Percentiles rank a stretch among this genome's conserved stretches.
phyloP scores from a whole-genome alignment of 2,329 filamentous ascomycete genomes.

The Zymoseptoria pseudotritici region DNA sequence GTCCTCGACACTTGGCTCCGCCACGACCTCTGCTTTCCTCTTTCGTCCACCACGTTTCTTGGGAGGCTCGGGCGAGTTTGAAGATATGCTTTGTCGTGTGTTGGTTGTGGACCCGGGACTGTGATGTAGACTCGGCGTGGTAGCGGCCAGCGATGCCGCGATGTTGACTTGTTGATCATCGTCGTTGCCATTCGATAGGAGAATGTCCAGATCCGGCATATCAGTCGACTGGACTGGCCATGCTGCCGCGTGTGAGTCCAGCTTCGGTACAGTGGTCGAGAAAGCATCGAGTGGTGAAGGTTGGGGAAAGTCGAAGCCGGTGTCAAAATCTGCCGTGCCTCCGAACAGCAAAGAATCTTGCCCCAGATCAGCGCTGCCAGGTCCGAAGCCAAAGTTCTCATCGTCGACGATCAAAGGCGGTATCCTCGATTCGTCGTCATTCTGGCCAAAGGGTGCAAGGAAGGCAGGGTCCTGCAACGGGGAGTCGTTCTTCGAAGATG shows the following conservation, averaged over 20 bases:
- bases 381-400: conserved; percentile 23
- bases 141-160: conserved; percentile 12
- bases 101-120: conserved; percentile 27
- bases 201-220: conserved; percentile 3
- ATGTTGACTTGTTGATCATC: conserved; percentile 16
- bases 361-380: conserved; percentile 10
- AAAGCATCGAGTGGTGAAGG: conserved; percentile 13
- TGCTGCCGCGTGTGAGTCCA: conserved; percentile 18
- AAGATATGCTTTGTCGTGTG: conserved; percentile 25
- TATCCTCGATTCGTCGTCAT: conserved; percentile 20
- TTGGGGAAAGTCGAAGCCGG: conserved; percentile 26
- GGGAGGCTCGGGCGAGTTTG: conserved; percentile 24
- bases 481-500: conserved; percentile 29
- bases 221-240: conserved; percentile 21
- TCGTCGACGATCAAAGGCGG: conserved; percentile 30
- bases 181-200: conserved; percentile 10
- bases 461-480: conserved; percentile 27
- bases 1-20: conserved; percentile 10
- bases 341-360: conserved; percentile 25
- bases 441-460: conserved; percentile 19
- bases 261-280: conserved; percentile 12
- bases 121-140: conserved; percentile 22
- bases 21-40: conserved; percentile 27
- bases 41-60: conserved; percentile 32
- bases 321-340: conserved; percentile 14